These are phyloP conservation scores for Pythium phragmiticola DNA, from an alignment of 352 stramenopile species.

Conservation along the genomic window DNA sequence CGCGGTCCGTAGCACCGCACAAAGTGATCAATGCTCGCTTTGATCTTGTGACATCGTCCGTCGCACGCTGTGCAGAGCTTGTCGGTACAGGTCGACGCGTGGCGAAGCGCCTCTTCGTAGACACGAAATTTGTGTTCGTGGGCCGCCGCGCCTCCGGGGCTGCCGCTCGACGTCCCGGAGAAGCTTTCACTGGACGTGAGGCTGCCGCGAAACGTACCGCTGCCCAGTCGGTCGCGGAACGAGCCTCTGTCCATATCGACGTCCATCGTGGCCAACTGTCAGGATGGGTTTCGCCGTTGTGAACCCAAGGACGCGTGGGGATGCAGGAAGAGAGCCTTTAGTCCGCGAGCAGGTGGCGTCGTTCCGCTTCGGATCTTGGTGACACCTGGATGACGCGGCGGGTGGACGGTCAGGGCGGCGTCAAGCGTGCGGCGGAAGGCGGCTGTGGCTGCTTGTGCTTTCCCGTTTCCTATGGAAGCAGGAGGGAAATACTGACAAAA, in stretches of 20 bases:
- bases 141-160: conserved; percentile 4
- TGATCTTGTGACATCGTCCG: conserved; percentile 85
- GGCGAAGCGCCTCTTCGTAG: conserved; percentile 81
- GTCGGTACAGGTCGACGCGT: conserved; percentile 60
- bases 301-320: no score
- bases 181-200: conserved; percentile 20
- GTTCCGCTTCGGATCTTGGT: not conserved
- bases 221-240: conserved; percentile 7
- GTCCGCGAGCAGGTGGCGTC: not conserved
- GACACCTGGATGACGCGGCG: no score
- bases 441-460: not conserved
- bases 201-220: conserved; percentile 7
- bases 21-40: conserved; percentile 88
- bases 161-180: not conserved
- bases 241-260: conserved; percentile 26
- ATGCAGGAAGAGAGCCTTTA: not conserved
- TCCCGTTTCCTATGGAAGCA: conserved; percentile 19
- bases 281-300: not conserved
- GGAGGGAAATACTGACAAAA: conserved; percentile 23
- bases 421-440: not conserved
- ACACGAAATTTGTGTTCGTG: conserved; percentile 85
- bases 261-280: conserved; percentile 21
- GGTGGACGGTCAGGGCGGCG: no score
- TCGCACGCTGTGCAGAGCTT: conserved; percentile 57
- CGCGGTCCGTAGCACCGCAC: conserved; percentile 81